These are phyloP conservation scores for Macrolepiota dolichaula DNA, from an alignment of 768 basidiomycete genomes.

Conservation along the genomic window DNA sequence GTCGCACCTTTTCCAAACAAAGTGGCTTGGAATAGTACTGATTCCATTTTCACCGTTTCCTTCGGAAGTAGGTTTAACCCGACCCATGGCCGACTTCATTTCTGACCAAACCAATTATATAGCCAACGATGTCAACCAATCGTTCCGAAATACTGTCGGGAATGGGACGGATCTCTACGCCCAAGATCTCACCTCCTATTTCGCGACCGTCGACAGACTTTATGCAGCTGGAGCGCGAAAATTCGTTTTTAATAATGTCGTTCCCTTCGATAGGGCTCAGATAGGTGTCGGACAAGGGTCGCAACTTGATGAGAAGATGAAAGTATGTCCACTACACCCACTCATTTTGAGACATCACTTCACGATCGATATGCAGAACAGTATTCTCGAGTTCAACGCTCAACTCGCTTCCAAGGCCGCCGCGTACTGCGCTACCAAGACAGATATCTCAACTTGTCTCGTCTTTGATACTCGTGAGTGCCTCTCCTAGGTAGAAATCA, in stretches of 20 bases:
- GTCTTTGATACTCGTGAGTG: conserved; percentile 20
- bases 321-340: conserved; percentile 3
- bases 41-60: conserved; percentile 19
- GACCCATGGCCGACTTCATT: background rate
- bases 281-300: conserved; percentile 16
- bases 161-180: conserved; percentile 18
- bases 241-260: conserved; percentile 21
- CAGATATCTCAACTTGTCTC: conserved; percentile 14
- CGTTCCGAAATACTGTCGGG: conserved; percentile 15
- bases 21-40: conserved; percentile 16
- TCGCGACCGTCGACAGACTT: conserved; percentile 17
- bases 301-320: conserved; percentile 17
- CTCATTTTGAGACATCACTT: background rate
- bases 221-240: conserved; percentile 19
- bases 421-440: conserved; percentile 16
- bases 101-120: background rate
- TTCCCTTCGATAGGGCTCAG: conserved; percentile 21
- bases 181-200: conserved; percentile 18
- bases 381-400: conserved; percentile 19
- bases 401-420: conserved; percentile 15
- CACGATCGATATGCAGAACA: conserved; percentile 6
- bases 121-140: conserved; percentile 22
- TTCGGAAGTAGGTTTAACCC: conserved; percentile 18
- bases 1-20: conserved; percentile 16
- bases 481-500: no score